Conservation (phyloP, 1,284 basidiomycete genomes). For the Fistulinella cinereoalba region DNA sequence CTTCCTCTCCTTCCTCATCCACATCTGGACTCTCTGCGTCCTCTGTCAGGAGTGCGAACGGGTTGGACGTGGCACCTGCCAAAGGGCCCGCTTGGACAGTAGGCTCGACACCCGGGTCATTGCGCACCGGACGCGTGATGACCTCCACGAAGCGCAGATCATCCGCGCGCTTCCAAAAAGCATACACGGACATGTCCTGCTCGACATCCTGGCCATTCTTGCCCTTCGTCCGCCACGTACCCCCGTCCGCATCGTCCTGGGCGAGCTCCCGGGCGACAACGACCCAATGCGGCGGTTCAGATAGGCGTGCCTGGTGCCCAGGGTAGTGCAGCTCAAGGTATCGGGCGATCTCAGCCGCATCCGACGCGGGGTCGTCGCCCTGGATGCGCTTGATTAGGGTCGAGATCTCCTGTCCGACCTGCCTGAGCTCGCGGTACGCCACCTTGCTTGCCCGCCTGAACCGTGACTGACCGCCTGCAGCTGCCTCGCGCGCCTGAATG, state of each 20-base stretch:
- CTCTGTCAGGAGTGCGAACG: conserved; percentile 18
- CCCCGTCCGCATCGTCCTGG: conserved; percentile 21
- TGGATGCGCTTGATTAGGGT: conserved; percentile 44
- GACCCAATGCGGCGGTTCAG: conserved; percentile 44
- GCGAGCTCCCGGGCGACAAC: conserved; percentile 18
- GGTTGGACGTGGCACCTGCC: conserved; percentile 13
- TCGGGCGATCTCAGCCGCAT: conserved; percentile 36
- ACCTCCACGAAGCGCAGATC: conserved; percentile 43
- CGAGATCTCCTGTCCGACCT: conserved; percentile 43
- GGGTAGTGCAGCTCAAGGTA: conserved; percentile 43
- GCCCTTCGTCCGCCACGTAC: conserved; percentile 19
- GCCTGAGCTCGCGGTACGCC: conserved; percentile 43
- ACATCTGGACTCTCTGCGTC: conserved; percentile 12
- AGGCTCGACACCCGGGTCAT: too few species aligned
- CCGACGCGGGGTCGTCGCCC: conserved; percentile 36
- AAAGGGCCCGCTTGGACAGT: too few species aligned
- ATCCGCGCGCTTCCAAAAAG: conserved; percentile 43
- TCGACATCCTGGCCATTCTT: conserved; percentile 21
- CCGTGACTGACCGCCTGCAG: conserved; percentile 38
- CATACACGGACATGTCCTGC: conserved; percentile 41
- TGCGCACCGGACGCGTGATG: not conserved
- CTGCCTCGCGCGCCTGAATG: conserved; percentile 53
- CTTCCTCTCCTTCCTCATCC: conserved; percentile 1
- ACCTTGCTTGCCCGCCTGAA: conserved; percentile 35
- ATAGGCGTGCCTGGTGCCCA: conserved; percentile 40